Evolutionary conservation across 2,329 filamentous ascomycete species (phyloP), one percentile per base, ranked within the genome.

Genomic region (Lomentospora prolificans): DNA sequence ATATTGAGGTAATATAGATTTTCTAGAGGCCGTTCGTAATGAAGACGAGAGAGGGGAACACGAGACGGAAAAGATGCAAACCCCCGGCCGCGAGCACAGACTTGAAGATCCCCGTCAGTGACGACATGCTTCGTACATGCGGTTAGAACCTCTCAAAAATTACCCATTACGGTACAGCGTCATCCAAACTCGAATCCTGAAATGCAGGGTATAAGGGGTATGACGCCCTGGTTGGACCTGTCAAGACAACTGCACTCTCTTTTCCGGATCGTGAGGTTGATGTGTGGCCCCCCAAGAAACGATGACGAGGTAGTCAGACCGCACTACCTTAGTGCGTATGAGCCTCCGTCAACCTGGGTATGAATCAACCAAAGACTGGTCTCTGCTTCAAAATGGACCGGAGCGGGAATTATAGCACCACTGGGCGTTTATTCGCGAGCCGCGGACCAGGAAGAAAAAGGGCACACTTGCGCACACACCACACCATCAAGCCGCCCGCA

Each of bases 41-140:
- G n/a, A n/a, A n/a, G n/a, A n/a, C n/a, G n/a, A n/a, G n/a, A n/a
- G n/a, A 33, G 30, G 30, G 30, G 30, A 7, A 12, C 30, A 33
- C 6, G 30, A 33, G 30, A 33, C 30, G 6, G 7, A 25, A 25
- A 22, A 22, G 44, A 48, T 48, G 44, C 44, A 48, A 48, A 48
- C 22, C 44, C 44, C 17, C 19, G 44, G 44, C 44, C 44, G 44
- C 22, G 22, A 25, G 44, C 44, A 48, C 44, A 48, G 44, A 48
- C 44, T 27, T 48, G 44, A 48, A 48, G 44, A 48, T 48, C 44
- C 44, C 44, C 44, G 44, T 48, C 44, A 25, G 44, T 48, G 44
- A 48, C 44, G 44, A 48, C 44, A 48, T 48, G 44, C 44, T 25
- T 48, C 44, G 24, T 22, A 22, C 22, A 22, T 22, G 14, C 22